Base-by-base conservation (phyloP, 2,329 filamentous ascomycete genomes). In the Aspergillus unguis region DNA sequence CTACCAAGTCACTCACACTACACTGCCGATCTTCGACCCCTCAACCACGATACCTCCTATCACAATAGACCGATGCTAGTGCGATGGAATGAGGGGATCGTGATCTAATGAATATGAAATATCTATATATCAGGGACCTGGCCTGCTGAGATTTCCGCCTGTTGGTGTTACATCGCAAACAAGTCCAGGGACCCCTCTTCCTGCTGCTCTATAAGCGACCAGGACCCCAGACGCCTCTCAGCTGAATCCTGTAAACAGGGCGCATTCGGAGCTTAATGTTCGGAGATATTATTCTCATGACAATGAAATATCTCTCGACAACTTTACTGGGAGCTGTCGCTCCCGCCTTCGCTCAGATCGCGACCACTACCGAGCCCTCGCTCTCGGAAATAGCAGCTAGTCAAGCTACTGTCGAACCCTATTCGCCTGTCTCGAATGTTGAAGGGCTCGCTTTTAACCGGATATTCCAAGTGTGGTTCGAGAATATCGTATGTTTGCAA, bases 381-480 rank as follows among this genome's bases (percentile, higher is more conserved):
- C 56, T 64, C 6, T 53, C 65, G 5, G 61, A 68, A 52, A 66
- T 71, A 41, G 50, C 62, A 35, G 61, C 61, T 5, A 64, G 69
- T n/a, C 63, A 62, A 10, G 83, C 84, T 9, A 86, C 82, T 2
- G 84, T 82, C 8, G 75, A 79, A 64, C 85, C 85, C 2, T 73
- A 73, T 56, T 85, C 82, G 58, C 85, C 85, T 1, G 83, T 81
- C 29, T 57, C 55, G 4, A 51, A 56, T 35, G 51, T 56, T 28
- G 46, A 47, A 9, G 54, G 54, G 10, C 52, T 54, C 25, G 44
- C 51, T 6, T 56, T 54, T 7, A 46, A 90, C 66, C 83, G 87
- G n/a, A 81, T 88, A 56, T 83, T 83, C 52, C 80, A 84, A 53
- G 83, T 91, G 68, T 91, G 85, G 85, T 78, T 90, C 44, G 88